Percentiles rank a stretch among this genome's conserved stretches.
Evolutionary conservation across 805 yeast genomes (phyloP).

Genomic region (Suhomyces pyralidae): DNA sequence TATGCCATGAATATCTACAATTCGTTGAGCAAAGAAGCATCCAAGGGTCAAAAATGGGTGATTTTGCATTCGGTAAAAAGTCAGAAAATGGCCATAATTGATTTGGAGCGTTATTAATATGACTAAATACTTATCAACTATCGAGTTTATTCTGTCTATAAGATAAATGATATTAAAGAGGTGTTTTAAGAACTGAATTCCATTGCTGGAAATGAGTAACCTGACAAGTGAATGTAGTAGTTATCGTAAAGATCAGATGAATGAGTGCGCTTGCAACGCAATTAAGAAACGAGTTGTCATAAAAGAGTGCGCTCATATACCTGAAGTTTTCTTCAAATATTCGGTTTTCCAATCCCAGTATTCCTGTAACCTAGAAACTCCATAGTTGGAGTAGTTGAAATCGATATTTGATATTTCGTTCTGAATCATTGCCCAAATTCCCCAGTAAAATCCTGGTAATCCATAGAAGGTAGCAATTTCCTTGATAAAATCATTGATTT

Average conservation of each 20-base stretch:
- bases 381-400: slow-evolving; percentile 64
- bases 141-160: slow-evolving; percentile 3
- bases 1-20: slow-evolving; percentile 73
- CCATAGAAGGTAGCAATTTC: slow-evolving; percentile 68
- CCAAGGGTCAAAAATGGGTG: slow-evolving; percentile 72
- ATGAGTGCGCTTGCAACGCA: too few species aligned
- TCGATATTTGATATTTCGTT: slow-evolving; percentile 66
- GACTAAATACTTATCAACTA: neutral
- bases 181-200: slow-evolving; percentile 1
- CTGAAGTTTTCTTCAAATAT: slow-evolving; percentile 1
- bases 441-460: slow-evolving; percentile 83
- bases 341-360: slow-evolving; percentile 64
- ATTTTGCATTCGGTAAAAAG: slow-evolving; percentile 76
- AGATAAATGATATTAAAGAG: slow-evolving; percentile 4
- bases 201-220: neutral
- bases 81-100: slow-evolving; percentile 50
- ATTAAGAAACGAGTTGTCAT: too few species aligned
- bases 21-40: slow-evolving; percentile 68
- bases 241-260: neutral
- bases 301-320: too few species aligned
- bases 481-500: slow-evolving; percentile 44
- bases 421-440: slow-evolving; percentile 79
- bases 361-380: slow-evolving; percentile 58
- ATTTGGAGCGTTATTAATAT: slow-evolving; percentile 17
- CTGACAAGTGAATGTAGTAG: neutral